A percentile compares a stretch with the other conserved stretches of the same genome.
phyloP scores from a whole-genome alignment of 306 rosid genomes.

The Mucuna pruriens region DNA sequence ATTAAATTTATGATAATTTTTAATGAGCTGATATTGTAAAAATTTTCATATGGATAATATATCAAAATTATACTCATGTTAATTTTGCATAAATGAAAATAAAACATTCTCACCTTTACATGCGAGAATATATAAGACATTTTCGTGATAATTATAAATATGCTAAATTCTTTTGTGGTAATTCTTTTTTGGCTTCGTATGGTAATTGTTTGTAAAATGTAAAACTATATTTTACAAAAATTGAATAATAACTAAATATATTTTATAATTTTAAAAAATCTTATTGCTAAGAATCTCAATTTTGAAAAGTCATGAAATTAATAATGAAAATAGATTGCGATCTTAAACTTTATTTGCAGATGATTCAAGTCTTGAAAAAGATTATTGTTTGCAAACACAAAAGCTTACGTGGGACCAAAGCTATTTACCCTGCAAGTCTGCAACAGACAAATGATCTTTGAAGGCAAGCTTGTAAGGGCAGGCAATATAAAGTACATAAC shows the following conservation, averaged over 20 bases:
- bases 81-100: too few species aligned
- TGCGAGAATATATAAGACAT: too few species aligned
- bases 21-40: too few species aligned
- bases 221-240: not conserved
- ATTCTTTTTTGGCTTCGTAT: too few species aligned
- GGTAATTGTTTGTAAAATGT: not conserved
- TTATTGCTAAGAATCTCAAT: not conserved
- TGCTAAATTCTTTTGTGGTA: too few species aligned
- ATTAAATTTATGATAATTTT: too few species aligned
- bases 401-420: not conserved
- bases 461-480: conserved; percentile 25
- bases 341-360: not conserved
- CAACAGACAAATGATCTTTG: conserved; percentile 20
- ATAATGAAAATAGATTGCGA: not conserved
- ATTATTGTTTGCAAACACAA: not conserved
- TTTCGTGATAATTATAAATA: too few species aligned
- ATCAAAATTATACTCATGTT: too few species aligned
- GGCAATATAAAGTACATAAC: not conserved
- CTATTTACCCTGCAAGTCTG: not conserved
- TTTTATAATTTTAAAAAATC: too few species aligned
- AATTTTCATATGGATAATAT: too few species aligned
- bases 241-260: too few species aligned
- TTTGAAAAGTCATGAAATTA: not conserved
- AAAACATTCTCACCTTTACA: too few species aligned
- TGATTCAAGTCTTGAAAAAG: not conserved